A percentile compares a stretch with the other conserved stretches of the same genome.
Evolutionary conservation across 148 eudicot genomes (phyloP).

Genomic region (Diospyros lotus): DNA sequence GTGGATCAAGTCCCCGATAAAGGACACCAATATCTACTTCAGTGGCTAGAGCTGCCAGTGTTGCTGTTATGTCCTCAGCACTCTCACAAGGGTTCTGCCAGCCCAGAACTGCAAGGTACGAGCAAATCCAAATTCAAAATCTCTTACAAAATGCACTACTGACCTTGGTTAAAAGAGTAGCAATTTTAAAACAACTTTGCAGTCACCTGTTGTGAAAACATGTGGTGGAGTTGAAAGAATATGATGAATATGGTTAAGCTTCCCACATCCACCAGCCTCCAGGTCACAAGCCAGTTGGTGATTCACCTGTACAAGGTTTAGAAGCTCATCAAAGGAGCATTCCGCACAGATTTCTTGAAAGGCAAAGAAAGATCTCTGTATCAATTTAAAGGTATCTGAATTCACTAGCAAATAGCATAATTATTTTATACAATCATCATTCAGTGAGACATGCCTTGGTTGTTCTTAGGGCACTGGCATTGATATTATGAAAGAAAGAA

Average conservation of each 20-base stretch:
- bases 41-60: conserved; percentile 65
- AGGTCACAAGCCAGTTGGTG: conserved; percentile 84
- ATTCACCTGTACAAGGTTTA: conserved; percentile 74
- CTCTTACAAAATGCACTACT: neutral
- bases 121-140: conserved; percentile 3
- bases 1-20: conserved; percentile 90
- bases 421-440: neutral
- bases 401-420: conserved; percentile 1
- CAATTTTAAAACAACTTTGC: neutral
- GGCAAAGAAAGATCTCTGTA: conserved; percentile 6
- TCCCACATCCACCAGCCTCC: conserved; percentile 87
- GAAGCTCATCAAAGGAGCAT: conserved; percentile 66
- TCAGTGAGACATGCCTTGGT: conserved; percentile 64
- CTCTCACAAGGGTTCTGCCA: conserved; percentile 87
- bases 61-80: conserved; percentile 68
- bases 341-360: conserved; percentile 63
- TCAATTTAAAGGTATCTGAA: neutral
- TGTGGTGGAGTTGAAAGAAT: conserved; percentile 73
- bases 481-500: conserved; percentile 82
- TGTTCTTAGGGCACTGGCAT: conserved; percentile 92
- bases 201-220: conserved; percentile 72
- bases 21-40: conserved; percentile 75
- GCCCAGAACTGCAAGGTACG: conserved; percentile 63
- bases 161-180: neutral
- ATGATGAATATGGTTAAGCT: conserved; percentile 71